Percentiles rank a stretch among this genome's conserved stretches.
Conservation (phyloP, 495 filamentous ascomycete genomes). For the Neurospora sp. region DNA sequence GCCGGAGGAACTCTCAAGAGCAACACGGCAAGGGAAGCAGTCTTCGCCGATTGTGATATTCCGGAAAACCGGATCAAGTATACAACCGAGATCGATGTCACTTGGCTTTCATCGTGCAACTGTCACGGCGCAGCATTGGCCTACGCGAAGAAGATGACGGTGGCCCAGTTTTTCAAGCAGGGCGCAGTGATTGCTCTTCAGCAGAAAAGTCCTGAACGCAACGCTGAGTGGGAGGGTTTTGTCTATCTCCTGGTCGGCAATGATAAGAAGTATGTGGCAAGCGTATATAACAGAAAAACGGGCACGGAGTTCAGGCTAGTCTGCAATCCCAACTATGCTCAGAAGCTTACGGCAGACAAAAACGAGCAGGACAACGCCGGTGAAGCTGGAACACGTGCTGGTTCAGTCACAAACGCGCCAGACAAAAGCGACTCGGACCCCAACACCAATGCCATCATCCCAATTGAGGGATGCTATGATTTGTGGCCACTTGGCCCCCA, state of each 20-base stretch:
- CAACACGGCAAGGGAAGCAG: not conserved
- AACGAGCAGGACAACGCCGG: not conserved
- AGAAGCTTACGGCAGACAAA: not conserved
- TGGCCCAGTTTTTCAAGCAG: not conserved
- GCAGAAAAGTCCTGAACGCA: not conserved
- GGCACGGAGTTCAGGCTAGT: not conserved
- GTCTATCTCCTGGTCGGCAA: not conserved
- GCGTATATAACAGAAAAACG: not conserved
- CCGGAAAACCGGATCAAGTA: not conserved
- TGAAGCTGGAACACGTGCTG: not conserved
- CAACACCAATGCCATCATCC: not conserved
- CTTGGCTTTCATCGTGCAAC: not conserved
- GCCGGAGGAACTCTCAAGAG: conserved; percentile 1
- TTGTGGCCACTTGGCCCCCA: not conserved
- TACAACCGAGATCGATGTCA: not conserved
- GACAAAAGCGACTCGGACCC: not conserved
- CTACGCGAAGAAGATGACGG: not conserved
- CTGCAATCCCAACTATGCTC: conserved; percentile 1
- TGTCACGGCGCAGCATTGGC: conserved; percentile 1
- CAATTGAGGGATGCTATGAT: not conserved
- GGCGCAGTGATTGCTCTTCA: conserved; percentile 4
- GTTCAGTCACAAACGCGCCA: not conserved
- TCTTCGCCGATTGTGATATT: not conserved
- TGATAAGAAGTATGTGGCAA: not conserved
- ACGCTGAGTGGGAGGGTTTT: not conserved